Conservation (phyloP, 306 rosid species). For the Pyrus communis region DNA sequence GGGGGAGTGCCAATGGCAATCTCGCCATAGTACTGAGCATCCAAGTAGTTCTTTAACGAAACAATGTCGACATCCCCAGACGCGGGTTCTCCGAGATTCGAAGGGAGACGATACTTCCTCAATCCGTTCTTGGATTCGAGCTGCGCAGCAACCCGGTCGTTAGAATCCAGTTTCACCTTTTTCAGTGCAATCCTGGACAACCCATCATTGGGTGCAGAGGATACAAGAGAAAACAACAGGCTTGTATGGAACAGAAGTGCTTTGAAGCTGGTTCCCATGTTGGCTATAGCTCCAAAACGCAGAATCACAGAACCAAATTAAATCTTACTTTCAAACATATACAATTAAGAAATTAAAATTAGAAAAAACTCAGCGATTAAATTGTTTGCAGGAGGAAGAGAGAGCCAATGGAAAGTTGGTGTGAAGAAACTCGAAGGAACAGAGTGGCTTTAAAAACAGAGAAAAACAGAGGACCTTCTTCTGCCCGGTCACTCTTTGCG, state of each 20-base stretch:
- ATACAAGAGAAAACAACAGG: constrained; percentile 40
- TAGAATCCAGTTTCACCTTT: constrained; percentile 37
- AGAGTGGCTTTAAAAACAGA: constrained; percentile 14
- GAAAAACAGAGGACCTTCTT: not conserved
- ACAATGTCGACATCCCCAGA: constrained; percentile 38
- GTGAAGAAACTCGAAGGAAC: not conserved
- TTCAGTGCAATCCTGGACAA: constrained; percentile 68
- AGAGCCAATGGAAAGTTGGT: constrained; percentile 4
- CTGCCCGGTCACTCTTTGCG: not conserved
- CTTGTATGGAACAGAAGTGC: constrained; percentile 36
- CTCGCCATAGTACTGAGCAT: constrained; percentile 95
- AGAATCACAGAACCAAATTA: not conserved
- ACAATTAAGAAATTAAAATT: not conserved
- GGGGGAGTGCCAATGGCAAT: constrained; percentile 78
- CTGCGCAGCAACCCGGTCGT: constrained; percentile 32
- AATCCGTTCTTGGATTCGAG: constrained; percentile 28
- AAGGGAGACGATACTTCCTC: constrained; percentile 29
- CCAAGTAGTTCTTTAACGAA: constrained; percentile 66
- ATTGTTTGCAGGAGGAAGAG: not conserved
- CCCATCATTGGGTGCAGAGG: constrained; percentile 39
- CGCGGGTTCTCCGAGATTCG: constrained; percentile 20
- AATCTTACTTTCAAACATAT: too few relatives aligned
- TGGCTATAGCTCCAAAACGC: constrained; percentile 28
- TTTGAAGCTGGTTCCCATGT: constrained; percentile 42
- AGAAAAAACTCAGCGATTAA: not conserved